phyloP scores from a whole-genome alignment of 73 alveolate species.

The Durusdinium trenchii region DNA sequence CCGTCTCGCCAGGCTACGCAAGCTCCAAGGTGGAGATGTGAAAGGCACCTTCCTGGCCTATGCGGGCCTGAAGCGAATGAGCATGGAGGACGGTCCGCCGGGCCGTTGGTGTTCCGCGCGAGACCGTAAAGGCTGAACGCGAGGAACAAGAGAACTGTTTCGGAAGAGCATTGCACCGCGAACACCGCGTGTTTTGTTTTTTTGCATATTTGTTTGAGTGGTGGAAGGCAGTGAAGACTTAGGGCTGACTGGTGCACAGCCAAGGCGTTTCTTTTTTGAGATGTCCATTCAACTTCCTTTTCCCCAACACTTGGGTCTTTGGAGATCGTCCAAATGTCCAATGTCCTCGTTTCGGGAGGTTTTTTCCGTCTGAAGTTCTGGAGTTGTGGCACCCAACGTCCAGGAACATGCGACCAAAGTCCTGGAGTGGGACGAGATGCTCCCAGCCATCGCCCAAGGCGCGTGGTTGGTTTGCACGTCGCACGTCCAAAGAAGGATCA shows the following conservation, averaged over 20 bases:
- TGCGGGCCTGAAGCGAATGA: constrained; percentile 94
- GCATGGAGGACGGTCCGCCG: constrained; percentile 69
- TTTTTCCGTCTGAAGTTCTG: background rate
- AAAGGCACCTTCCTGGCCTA: constrained; percentile 92
- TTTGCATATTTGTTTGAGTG: background rate
- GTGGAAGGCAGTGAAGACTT: background rate
- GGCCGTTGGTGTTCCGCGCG: background rate
- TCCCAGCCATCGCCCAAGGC: constrained; percentile 96
- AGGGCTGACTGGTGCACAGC: background rate
- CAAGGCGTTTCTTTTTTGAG: background rate
- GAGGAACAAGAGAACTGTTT: background rate
- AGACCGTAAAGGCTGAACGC: background rate
- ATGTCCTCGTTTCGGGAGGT: background rate
- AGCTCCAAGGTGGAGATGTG: constrained; percentile 90
- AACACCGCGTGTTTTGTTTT: no score
- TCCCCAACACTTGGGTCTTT: background rate
- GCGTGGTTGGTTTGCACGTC: background rate
- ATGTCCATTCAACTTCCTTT: background rate
- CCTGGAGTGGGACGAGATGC: constrained; percentile 94
- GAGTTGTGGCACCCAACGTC: background rate
- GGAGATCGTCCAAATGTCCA: no score
- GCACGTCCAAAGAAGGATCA: background rate
- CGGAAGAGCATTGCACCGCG: no score
- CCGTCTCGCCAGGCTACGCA: constrained; percentile 28
- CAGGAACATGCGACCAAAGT: constrained; percentile 93